Conservation (phyloP, 352 stramenopile species). For the Pythium vanterpoolii region DNA sequence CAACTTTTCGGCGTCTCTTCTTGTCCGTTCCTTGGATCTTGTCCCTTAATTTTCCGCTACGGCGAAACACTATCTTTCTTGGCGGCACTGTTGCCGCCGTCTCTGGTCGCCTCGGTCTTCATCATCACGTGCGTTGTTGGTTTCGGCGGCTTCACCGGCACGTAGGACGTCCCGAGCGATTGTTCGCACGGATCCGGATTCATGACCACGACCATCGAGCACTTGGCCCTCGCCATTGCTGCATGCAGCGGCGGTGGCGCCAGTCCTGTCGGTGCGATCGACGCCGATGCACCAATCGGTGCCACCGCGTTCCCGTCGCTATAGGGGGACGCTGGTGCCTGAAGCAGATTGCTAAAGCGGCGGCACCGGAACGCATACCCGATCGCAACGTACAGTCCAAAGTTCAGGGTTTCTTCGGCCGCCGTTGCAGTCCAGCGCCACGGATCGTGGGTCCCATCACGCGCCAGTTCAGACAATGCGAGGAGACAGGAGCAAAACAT, state of each 20-base stretch:
- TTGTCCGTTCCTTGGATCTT: background rate
- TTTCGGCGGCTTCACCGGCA: constrained; percentile 22
- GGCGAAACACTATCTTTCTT: constrained; percentile 5
- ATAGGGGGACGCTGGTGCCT: constrained; percentile 9
- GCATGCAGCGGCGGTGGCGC: background rate
- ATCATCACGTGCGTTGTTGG: background rate
- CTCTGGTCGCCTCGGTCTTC: background rate
- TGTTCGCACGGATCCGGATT: constrained; percentile 26
- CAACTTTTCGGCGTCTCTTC: no score
- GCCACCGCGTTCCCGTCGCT: background rate
- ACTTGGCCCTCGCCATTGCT: constrained; percentile 10
- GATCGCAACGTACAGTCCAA: constrained; percentile 39
- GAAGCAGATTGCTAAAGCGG: constrained; percentile 49
- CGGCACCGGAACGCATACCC: constrained; percentile 62
- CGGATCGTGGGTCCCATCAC: constrained; percentile 29
- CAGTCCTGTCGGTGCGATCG: constrained; percentile 16
- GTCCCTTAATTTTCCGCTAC: background rate
- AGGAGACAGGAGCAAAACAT: constrained; percentile 51
- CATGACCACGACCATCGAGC: constrained; percentile 24
- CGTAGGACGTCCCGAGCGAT: constrained; percentile 25
- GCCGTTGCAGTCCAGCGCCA: constrained; percentile 35
- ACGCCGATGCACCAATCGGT: constrained; percentile 2
- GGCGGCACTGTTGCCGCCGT: constrained; percentile 1
- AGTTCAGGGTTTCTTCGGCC: constrained; percentile 38
- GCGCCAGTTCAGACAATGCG: constrained; percentile 38